Evolutionary conservation across 768 basidiomycete genomes (phyloP).

Genomic region (Cubamyces lactineus): DNA sequence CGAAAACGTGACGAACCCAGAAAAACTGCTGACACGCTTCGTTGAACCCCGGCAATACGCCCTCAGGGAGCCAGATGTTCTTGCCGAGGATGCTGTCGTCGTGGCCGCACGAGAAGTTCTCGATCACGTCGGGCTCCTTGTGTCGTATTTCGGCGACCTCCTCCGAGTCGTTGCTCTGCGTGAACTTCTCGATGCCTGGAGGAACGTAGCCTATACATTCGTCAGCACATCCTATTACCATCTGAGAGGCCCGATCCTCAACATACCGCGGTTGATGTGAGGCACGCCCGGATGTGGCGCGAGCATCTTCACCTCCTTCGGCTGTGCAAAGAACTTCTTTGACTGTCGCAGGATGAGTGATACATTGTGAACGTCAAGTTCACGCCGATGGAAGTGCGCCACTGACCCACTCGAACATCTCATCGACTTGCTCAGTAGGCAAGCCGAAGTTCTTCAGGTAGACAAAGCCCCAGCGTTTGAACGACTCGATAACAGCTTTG

Average conservation of each 20-base stretch:
- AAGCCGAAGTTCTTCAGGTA: conserved; percentile 34
- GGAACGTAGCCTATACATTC: conserved; percentile 31
- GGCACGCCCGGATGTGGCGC: conserved; percentile 38
- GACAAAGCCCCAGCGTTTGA: conserved; percentile 35
- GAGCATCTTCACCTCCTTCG: conserved; percentile 34
- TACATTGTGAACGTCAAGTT: background rate
- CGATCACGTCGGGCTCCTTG: conserved; percentile 46
- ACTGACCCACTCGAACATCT: conserved; percentile 35
- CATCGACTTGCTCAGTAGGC: conserved; percentile 35
- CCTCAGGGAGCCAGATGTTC: conserved; percentile 59
- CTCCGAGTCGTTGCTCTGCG: conserved; percentile 34
- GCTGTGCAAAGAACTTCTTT: conserved; percentile 34
- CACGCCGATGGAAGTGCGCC: background rate
- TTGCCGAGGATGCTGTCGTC: conserved; percentile 47
- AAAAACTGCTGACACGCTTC: conserved; percentile 55
- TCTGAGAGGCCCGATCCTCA: too few relatives aligned
- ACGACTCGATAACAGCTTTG: conserved; percentile 43
- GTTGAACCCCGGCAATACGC: conserved; percentile 53
- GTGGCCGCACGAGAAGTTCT: conserved; percentile 54
- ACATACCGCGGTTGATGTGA: conserved; percentile 34
- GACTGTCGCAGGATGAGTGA: conserved; percentile 16
- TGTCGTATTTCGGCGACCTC: conserved; percentile 34
- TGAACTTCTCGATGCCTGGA: conserved; percentile 35
- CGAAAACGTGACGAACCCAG: conserved; percentile 28
- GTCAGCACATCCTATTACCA: too few relatives aligned